These are phyloP conservation scores for Colletotrichum chlorophyti DNA, from an alignment of 2,329 filamentous ascomycete species.

Conservation along the genomic window DNA sequence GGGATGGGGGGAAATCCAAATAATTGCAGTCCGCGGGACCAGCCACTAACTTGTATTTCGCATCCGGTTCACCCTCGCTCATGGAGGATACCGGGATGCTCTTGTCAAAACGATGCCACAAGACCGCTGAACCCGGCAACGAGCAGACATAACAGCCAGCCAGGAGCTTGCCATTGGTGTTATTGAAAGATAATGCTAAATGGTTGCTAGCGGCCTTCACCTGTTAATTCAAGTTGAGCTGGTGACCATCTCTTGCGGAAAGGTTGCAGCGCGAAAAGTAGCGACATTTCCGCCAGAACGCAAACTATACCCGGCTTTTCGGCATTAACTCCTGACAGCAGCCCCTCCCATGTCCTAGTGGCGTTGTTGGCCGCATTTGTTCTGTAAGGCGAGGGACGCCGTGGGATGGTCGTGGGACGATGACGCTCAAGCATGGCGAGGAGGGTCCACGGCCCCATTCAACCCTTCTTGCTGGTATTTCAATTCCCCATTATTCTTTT, in stretches of 20 bases:
- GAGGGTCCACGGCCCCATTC: slow-evolving; percentile 30
- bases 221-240: slow-evolving; percentile 8
- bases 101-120: background rate
- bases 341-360: slow-evolving; percentile 5
- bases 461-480: slow-evolving; percentile 30
- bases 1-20: slow-evolving; percentile 21
- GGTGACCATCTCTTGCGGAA: slow-evolving; percentile 12
- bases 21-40: slow-evolving; percentile 7
- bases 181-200: slow-evolving; percentile 5
- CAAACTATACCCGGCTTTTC: slow-evolving; percentile 20
- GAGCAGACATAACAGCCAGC: background rate
- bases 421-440: slow-evolving; percentile 25
- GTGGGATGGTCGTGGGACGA: slow-evolving; percentile 28
- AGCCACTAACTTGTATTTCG: slow-evolving; percentile 6
- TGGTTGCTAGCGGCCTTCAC: background rate
- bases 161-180: background rate
- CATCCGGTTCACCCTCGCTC: background rate
- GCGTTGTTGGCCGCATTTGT: slow-evolving; percentile 17
- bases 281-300: slow-evolving; percentile 17
- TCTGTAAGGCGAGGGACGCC: slow-evolving; percentile 24
- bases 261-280: slow-evolving; percentile 24
- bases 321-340: slow-evolving; percentile 15
- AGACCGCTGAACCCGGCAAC: background rate
- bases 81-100: background rate
- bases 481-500: slow-evolving; percentile 29